Evolutionary conservation across 2,329 filamentous ascomycete species (phyloP), one percentile per base, ranked within the genome.

Genomic region (Fusarium nelsonii): DNA sequence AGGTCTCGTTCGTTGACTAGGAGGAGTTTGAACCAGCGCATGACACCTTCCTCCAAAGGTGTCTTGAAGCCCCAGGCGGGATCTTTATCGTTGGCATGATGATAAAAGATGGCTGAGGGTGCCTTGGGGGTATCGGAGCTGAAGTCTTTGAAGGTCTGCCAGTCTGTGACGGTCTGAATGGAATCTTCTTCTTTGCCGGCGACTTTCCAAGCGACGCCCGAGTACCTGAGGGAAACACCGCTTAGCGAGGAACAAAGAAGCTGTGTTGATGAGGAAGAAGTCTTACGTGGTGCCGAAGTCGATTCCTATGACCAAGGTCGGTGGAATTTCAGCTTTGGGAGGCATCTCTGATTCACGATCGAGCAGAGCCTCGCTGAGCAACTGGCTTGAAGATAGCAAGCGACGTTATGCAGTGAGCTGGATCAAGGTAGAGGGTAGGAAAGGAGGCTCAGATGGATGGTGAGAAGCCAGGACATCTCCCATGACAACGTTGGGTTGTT

Each of bases 1-100:
- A 83, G 55, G 40, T 83, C 80, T 1, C 70, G 50, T 2, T 78
- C 69, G 4, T 82, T 76, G 2, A 83, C 36, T 0, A 84, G 71
- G 2, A 82, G 66, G 0, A 84, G 74, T 54, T 84, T 84, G 72
- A 83, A 82, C 81, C 81, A 84, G 2, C 73, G 65, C 1, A 82
- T 9, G 0, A 77, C 52, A 0, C 61, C 51, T 0, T 64, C 54
- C 5, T 75, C 59, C 0, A 50, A 6, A 0, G 77, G 71, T 1
- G 80, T 73, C 1, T 61, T 68, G 18, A 78, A 80, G 0, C 81
- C 80, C 78, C 81, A 83, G 1, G 32, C 43, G 0, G 43, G 36
- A 4, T 63, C 10, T 0, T 57, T 15, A 1, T 53, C 6, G 0
- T 30, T n/a, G 1, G 30, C 11, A 3, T 46, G 30, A 5, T 33